A percentile compares a stretch with the other conserved stretches of the same genome.
Conservation (phyloP, 257 asterid genomes). For the Nyctanthes arbortristis region DNA sequence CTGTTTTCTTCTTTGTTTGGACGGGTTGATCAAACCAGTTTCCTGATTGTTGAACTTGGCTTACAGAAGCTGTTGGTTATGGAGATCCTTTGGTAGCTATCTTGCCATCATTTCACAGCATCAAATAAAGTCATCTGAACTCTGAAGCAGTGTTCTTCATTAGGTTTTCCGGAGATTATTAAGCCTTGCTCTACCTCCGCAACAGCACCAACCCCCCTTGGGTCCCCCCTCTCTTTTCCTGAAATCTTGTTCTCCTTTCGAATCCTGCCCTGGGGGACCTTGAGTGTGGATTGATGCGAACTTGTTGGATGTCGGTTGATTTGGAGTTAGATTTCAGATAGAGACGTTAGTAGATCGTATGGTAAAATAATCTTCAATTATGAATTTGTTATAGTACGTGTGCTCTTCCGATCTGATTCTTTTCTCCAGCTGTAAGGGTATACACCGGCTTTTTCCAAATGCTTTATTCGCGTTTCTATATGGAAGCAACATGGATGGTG, state of each 20-base stretch:
- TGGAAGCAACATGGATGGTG: no score
- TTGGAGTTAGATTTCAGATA: conserved; percentile 18
- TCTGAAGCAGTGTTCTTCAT: not conserved
- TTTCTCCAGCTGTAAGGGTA: no score
- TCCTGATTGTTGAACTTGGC: not conserved
- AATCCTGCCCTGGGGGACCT: no score
- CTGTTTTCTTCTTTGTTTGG: no score
- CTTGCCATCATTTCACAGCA: conserved; percentile 52
- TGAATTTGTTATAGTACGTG: no score
- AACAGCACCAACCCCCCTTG: no score
- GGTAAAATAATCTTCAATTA: not conserved
- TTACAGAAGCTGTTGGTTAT: conserved; percentile 61
- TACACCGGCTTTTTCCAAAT: no score
- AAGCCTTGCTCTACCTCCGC: conserved; percentile 13
- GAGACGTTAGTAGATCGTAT: conserved; percentile 15
- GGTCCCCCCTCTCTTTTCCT: no score
- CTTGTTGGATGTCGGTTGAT: conserved; percentile 16
- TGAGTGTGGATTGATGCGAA: conserved; percentile 15
- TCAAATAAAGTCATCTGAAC: conserved; percentile 38
- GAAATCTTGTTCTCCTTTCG: no score
- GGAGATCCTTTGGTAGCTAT: conserved; percentile 57
- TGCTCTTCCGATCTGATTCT: no score
- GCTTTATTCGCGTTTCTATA: no score
- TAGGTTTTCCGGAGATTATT: conserved; percentile 13
- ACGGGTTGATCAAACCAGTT: no score